Percentiles rank a stretch among this genome's conserved stretches.
phyloP scores from a whole-genome alignment of 176 grass and related monocot genomes.

The Alopecurus myosuroides region DNA sequence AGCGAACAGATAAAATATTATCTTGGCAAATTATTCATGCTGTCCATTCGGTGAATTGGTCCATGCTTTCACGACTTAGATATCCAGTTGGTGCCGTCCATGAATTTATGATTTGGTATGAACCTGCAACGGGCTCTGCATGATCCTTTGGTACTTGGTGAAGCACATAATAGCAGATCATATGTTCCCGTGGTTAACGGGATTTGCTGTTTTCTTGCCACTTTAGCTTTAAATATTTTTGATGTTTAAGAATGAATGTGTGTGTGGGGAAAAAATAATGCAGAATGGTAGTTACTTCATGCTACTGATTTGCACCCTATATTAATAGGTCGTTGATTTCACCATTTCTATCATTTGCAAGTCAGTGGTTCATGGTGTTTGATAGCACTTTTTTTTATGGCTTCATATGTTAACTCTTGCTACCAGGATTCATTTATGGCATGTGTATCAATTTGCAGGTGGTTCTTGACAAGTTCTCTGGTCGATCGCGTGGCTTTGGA shows the following conservation, averaged over 20 bases:
- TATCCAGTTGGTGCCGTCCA: not conserved
- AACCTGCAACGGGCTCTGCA: not conserved
- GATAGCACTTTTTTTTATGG: not conserved
- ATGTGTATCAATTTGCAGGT: slow-evolving; percentile 22
- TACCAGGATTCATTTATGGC: not conserved
- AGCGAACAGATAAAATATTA: not conserved
- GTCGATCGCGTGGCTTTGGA: slow-evolving; percentile 50
- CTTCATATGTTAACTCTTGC: not conserved
- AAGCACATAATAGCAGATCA: not conserved
- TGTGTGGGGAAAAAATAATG: not conserved
- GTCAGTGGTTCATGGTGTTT: not conserved
- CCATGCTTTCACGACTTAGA: not conserved
- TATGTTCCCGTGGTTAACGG: not conserved
- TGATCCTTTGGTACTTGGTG: not conserved
- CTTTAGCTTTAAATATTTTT: not conserved
- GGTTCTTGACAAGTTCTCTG: slow-evolving; percentile 57
- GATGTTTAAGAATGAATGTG: not conserved
- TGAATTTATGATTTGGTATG: not conserved
- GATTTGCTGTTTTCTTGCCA: not conserved
- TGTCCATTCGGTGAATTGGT: not conserved
- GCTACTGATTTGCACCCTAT: not conserved
- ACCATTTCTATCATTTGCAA: not conserved
- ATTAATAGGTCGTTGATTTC: not conserved
- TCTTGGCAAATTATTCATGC: not conserved
- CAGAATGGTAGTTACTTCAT: not conserved